Base-by-base conservation (phyloP, 768 basidiomycete species). In the Suillus bovinus region DNA sequence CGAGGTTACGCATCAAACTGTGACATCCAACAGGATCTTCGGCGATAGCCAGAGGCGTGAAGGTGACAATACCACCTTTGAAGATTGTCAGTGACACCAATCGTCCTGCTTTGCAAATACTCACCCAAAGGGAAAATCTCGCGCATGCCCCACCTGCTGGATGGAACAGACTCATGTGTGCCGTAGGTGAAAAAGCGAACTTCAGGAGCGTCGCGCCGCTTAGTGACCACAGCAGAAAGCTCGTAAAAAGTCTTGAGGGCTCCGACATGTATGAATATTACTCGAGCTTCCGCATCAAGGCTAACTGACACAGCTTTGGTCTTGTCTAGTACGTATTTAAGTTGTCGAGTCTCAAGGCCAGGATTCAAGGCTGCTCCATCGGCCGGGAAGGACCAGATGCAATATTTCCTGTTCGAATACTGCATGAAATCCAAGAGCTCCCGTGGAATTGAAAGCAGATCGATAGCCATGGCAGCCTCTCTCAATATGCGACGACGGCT, bases 11-110 rank as follows among this genome's bases (percentile, higher is more conserved):
- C 46, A 93, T 84, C 11, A 81, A 73, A 17, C 82, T 70, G 46
- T 78, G 72, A 13, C 84, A 72, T 16, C 79, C 83, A 39, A 79
- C 58, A 6, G 85, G 83, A 68, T 88, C 80, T 39, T 83, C 80
- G 14, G 80, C 64, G 53, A 93, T 78, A 22, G 84, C 87, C 59
- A 76, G 76, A 1, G 90, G 81, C 20, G 86, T 88, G 62, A 93
- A 89, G 2, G 90, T 90, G 2, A 86, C 80, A 64, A 93, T 74
- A 4, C 91, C 91, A 54, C 91, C 91, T 93, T 62, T 20, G 31
- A 11, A 16, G 27, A 63, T 34, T 36, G 34, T 66, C 33, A 65
- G 39, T 22, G 24, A 59, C 31, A 16, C 24, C 14, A 5, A 60
- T 13, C 17, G 9, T 17, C 17, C 10, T 20, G 27, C 17, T 39